Evolutionary conservation across 345 rosid species (phyloP).

Genomic region (Isatis tinctoria): DNA sequence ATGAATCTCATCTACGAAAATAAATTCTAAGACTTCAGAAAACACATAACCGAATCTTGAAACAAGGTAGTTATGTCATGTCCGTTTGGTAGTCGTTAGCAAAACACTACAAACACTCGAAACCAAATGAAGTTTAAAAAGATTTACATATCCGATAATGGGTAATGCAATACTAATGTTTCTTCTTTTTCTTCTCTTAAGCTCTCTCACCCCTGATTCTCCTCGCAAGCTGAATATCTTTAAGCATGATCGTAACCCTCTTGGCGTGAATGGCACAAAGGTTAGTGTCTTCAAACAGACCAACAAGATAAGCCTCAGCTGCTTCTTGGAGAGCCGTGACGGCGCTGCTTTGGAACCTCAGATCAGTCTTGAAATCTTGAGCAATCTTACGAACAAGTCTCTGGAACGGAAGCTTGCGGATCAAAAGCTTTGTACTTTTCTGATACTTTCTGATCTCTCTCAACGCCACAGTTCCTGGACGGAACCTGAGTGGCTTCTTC

Average conservation of each 20-base stretch:
- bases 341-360: not conserved
- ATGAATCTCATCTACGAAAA: not conserved
- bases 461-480: not conserved
- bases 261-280: not conserved
- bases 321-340: not conserved
- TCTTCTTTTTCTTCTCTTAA: not conserved
- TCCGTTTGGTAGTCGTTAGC: too few relatives aligned
- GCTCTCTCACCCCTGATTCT: not conserved
- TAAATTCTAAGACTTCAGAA: too few relatives aligned
- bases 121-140: too few relatives aligned
- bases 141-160: too few relatives aligned
- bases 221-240: too few relatives aligned
- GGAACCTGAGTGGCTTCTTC: not conserved
- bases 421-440: not conserved
- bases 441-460: not conserved
- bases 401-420: not conserved
- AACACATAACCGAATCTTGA: too few relatives aligned
- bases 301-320: not conserved
- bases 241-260: too few relatives aligned
- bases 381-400: not conserved
- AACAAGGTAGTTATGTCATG: too few relatives aligned
- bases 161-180: not conserved
- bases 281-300: not conserved
- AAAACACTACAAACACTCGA: too few relatives aligned
- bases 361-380: not conserved